Base-by-base conservation (phyloP, 164 flowering plant species). In the Stephania japonica region DNA sequence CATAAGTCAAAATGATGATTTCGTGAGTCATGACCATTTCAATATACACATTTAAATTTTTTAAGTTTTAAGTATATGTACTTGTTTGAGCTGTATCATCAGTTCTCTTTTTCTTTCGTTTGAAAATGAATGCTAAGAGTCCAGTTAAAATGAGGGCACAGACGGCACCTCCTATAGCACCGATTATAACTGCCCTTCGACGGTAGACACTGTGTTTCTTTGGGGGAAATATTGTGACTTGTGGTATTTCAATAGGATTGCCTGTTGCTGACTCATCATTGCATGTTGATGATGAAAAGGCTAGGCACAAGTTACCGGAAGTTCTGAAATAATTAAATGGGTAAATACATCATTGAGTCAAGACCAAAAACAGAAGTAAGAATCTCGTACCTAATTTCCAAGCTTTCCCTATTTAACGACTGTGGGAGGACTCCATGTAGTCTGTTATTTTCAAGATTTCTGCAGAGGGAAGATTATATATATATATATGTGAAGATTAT, bases 361-460 rank as follows among this genome's bases (percentile, higher is more conserved):
- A 56, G 6, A 1, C 67, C 8, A 42, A 67, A 18, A 0, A 43
- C 73, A 0, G 47, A 53, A 70, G 10, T 5, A 68, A 24, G 59
- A 56, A 59, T 42, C 49, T 11, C 76, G 25, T 86, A 92, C 97
- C 92, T 85, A 47, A 92, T 84, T 74, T 86, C 88, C 80, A 92
- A 72, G 21, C 81, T 84, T 70, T 83, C 86, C 78, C 78, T 84
- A 79, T 92, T 85, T 80, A 92, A 73, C 61, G 96, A 87, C 72
- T 73, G 81, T 8, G 97, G 97, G 3, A 92, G 85, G 68, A 87
- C 76, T 65, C 94, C 96, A 71, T 81, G 84, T 63, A 92, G 86
- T 74, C 83, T 80, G 80, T 92, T 92, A 73, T 92, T 90, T 76
- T 88, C 92, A 81, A 92, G 82, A 76, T 90, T 88, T 86, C 97